Evolutionary conservation across 192 early-diverging fungal genomes (phyloP).

Genomic region (Mortierella claussenii): DNA sequence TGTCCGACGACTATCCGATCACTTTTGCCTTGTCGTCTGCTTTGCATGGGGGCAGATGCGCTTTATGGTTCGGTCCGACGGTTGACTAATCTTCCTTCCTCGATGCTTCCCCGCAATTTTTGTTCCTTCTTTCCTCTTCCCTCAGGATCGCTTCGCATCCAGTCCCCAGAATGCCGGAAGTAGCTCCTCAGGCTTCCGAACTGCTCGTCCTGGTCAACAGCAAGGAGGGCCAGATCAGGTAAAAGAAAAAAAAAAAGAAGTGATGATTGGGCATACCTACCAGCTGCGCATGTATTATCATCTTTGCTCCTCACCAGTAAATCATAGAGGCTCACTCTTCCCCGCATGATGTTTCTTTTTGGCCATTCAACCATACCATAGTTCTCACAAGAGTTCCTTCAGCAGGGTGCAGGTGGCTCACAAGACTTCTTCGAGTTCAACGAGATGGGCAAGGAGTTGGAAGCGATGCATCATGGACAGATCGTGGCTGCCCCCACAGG

Average conservation of each 20-base stretch:
- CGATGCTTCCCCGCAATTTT: slow-evolving; percentile 38
- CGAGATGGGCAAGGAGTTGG: slow-evolving; percentile 77
- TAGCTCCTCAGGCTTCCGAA: slow-evolving; percentile 47
- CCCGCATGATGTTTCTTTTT: not conserved
- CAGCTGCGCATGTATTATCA: not conserved
- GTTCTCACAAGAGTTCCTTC: slow-evolving; percentile 70
- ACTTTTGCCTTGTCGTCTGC: not conserved
- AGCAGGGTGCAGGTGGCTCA: slow-evolving; percentile 23
- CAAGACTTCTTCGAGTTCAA: slow-evolving; percentile 72
- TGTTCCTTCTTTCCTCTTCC: slow-evolving; percentile 28
- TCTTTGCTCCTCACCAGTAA: too few relatives aligned
- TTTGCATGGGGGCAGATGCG: too few relatives aligned
- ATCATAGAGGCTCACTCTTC: slow-evolving; percentile 10
- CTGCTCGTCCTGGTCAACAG: slow-evolving; percentile 42
- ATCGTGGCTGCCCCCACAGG: slow-evolving; percentile 17
- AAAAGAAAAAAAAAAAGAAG: not conserved
- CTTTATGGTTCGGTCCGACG: too few relatives aligned
- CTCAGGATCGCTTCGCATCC: slow-evolving; percentile 39
- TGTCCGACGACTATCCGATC: too few relatives aligned
- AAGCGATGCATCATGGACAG: slow-evolving; percentile 55
- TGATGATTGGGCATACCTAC: not conserved
- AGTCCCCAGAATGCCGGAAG: slow-evolving; percentile 22
- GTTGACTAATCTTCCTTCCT: too few relatives aligned
- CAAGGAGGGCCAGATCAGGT: slow-evolving; percentile 50
- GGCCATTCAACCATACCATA: slow-evolving; percentile 16